Evolutionary conservation across 2,329 filamentous ascomycete genomes (phyloP), one percentile per base, ranked within the genome.

Genomic region (Arthrobotrys sphaeroides): DNA sequence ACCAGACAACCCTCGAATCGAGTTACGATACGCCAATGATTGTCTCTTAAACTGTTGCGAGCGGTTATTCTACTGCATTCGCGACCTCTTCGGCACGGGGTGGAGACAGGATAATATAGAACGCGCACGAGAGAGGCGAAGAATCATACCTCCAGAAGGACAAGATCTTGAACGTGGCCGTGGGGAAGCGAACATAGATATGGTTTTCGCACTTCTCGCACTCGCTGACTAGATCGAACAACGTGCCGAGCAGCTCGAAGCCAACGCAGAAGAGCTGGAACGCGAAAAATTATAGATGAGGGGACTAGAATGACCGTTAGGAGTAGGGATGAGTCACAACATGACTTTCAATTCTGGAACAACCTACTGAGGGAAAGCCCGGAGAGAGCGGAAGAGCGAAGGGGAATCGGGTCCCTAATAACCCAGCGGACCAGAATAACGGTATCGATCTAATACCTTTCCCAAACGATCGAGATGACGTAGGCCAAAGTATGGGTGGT

Each of bases 31-130:
- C 22, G 24, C 20, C 13, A 43, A 31, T 6, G 55, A 70, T 18
- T 70, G 57, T 18, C 26, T 70, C 18, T 31, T 53, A 5, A 43
- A 20, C 16, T 70, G 66, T 13, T 70, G 55, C 10, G 40, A 9
- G 16, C 42, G 20, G 2, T 24, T 70, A 12, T 28, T 28, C 3
- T 13, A 60, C 9, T 68, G 65, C 31, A 7, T 60, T 3, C n/a
- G 65, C 12, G 42, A 60, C 22, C 16, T 24, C 1, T 42, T 68
- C 12, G 49, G 31, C 2, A 55, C 5, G 10, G 2, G 16, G 10
- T 36, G 31, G 26, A 36, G 49, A 36, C 7, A 55, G 13, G 28
- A 33, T 5, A 55, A 38, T 10, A 10, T 16, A 2, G 9, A 20
- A 9, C 13, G 28, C 28, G 49, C 49, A 12, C 49, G 22, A 9